Percentiles rank a stretch among this genome's conserved stretches.
These are phyloP conservation scores for Geotrichum cucujoidarum DNA, from an alignment of 1,139 yeast genomes.

Conservation along the genomic window DNA sequence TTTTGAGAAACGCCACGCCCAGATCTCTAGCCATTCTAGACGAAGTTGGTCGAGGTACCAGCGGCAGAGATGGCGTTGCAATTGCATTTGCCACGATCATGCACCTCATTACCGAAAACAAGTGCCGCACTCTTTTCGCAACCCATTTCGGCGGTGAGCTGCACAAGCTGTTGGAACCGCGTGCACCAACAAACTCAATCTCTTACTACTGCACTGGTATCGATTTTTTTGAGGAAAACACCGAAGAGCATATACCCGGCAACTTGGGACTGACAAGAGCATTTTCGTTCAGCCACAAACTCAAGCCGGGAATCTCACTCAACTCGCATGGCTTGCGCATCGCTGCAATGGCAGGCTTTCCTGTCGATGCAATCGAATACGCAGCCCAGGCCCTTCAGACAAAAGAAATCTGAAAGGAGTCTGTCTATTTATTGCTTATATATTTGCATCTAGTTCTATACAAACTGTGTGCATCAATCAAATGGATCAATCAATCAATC, in stretches of 20 bases:
- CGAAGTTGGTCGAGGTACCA: constrained; percentile 96
- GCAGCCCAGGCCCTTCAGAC: too few species aligned
- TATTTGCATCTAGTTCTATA: too few species aligned
- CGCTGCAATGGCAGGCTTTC: constrained; percentile 64
- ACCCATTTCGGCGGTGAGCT: constrained; percentile 86
- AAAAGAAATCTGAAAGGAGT: too few species aligned
- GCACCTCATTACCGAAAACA: constrained; percentile 51
- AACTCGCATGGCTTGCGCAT: constrained; percentile 82
- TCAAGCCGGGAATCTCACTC: constrained; percentile 66
- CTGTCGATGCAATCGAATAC: constrained; percentile 50
- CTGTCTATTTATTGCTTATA: too few species aligned
- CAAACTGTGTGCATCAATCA: too few species aligned
- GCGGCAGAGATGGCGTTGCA: constrained; percentile 83
- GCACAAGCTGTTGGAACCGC: constrained; percentile 39
- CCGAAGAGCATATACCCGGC: neutral
- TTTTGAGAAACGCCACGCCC: constrained; percentile 68
- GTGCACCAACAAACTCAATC: constrained; percentile 30
- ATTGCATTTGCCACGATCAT: constrained; percentile 78
- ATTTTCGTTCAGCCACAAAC: constrained; percentile 52
- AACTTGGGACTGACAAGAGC: constrained; percentile 11
- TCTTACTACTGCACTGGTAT: constrained; percentile 53
- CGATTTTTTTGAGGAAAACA: constrained; percentile 22
- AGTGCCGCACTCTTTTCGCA: constrained; percentile 80
- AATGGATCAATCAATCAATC: too few species aligned
- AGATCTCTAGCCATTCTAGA: constrained; percentile 82